Base-by-base conservation (phyloP, 345 rosid species). In the Hevea brasiliensis region DNA sequence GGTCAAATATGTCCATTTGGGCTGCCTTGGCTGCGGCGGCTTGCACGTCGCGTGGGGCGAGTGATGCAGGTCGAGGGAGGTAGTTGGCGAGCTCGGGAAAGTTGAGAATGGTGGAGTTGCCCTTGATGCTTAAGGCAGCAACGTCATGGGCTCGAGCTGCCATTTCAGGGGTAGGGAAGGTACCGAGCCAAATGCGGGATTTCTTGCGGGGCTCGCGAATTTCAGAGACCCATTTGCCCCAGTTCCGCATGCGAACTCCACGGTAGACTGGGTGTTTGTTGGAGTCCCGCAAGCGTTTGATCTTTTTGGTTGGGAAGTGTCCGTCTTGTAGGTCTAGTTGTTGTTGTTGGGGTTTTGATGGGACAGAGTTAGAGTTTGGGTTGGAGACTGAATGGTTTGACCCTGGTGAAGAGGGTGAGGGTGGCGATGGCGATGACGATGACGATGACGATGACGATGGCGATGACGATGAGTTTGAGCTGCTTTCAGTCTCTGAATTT, bases 161-260 rank as follows among this genome's bases (percentile, higher is more conserved):
- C 98, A 92, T 94, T 83, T 94, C 98, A 35, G 96, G 97, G 0
- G 94, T 89, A 1, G 97, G 90, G 66, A 89, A 94, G 50, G 98
- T 94, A 0, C 98, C 97, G 1, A 94, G 87, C 98, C 98, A 94
- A 53, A 94, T 92, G 76, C 98, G 89, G 0, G 97, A 94, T 69
- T 94, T 94, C 82, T 94, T 94, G 61, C 90, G 86, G 0, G 98
- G 98, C 76, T 90, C 94, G 2, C 98, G 92, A 70, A 94, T 94
- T 83, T 94, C 98, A 4, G 98, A 92, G 18, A 94, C 98, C 98
- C 98, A 94, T 85, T 92, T 94, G 15, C 98, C 98, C 98, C 97
- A 94, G 70, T 71, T 90, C 40, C 98, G 77, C 98, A 94, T 94
- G 18, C 98, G 87, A 1, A 94, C 96, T 0, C 98, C 98, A 0